phyloP scores from a whole-genome alignment of 371 early-diverging fungal genomes.

The Lichtheimia ornata region DNA sequence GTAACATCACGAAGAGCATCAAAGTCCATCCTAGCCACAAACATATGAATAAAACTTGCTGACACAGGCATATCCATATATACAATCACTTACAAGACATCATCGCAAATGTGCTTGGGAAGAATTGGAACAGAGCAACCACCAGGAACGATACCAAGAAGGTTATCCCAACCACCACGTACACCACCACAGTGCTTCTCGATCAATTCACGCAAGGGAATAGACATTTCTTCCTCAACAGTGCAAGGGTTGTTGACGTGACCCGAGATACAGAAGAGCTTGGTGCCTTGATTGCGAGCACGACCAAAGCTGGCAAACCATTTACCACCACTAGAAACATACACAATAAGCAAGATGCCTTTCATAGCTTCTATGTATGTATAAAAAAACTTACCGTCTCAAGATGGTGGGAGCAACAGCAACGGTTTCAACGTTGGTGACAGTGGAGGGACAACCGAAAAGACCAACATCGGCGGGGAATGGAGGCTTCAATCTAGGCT shows the following conservation, averaged over 20 bases:
- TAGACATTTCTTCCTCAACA: conserved; percentile 98
- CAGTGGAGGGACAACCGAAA: conserved; percentile 98
- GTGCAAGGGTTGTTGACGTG: conserved; percentile 97
- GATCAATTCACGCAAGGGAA: conserved; percentile 91
- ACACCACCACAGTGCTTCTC: conserved; percentile 97
- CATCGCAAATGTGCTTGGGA: conserved; percentile 85
- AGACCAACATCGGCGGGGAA: conserved; percentile 99
- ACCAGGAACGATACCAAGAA: conserved; percentile 95
- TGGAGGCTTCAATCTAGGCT: conserved; percentile 97
- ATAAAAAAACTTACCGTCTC: conserved; percentile 54
- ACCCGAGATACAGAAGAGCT: conserved; percentile 96
- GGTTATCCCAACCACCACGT: conserved; percentile 97
- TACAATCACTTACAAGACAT: conserved; percentile 63
- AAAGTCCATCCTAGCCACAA: conserved; percentile 85
- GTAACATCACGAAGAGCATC: conserved; percentile 93
- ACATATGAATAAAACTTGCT: background rate
- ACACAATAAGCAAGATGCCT: too few species aligned
- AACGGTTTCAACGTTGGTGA: conserved; percentile 97
- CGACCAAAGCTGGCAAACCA: conserved; percentile 98
- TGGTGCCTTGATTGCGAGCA: conserved; percentile 92
- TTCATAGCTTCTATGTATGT: too few species aligned
- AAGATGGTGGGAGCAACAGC: conserved; percentile 97
- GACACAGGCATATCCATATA: background rate
- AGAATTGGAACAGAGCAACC: conserved; percentile 95
- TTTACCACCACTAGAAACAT: conserved; percentile 66